Conservation (phyloP, 1,139 yeast genomes). For the Casaregolazyma suthepensis region DNA sequence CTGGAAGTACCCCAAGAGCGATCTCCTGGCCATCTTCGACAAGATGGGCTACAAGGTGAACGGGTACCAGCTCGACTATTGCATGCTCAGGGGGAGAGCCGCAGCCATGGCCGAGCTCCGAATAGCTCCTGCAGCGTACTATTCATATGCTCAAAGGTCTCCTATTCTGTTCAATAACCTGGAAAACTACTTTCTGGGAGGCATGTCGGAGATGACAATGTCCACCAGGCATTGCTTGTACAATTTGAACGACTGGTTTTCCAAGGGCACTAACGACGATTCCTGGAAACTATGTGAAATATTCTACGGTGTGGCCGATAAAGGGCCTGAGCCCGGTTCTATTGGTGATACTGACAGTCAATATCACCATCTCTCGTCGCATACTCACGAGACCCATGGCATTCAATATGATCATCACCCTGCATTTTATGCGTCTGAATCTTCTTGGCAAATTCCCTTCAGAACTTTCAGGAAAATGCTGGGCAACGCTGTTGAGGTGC, state of each 20-base stretch:
- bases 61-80: conserved; percentile 32
- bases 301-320: conserved; percentile 25
- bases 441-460: neutral
- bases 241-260: conserved; percentile 39
- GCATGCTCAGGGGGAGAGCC: conserved; percentile 47
- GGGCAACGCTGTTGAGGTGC: neutral
- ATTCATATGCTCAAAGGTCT: conserved; percentile 34
- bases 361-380: neutral
- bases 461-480: neutral
- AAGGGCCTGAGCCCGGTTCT: conserved; percentile 4
- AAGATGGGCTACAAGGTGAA: conserved; percentile 32
- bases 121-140: conserved; percentile 29
- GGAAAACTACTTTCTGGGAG: conserved; percentile 48
- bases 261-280: conserved; percentile 23
- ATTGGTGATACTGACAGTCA: neutral
- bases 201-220: conserved; percentile 41
- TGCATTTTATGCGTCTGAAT: neutral
- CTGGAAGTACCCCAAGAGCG: conserved; percentile 44
- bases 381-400: neutral
- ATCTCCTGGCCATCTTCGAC: conserved; percentile 34
- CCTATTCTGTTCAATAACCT: conserved; percentile 40
- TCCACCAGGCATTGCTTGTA: conserved; percentile 37
- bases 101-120: conserved; percentile 42
- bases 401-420: neutral
- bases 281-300: conserved; percentile 43